phyloP scores from a whole-genome alignment of 2,329 filamentous ascomycete species.

The Fusarium torreyae region DNA sequence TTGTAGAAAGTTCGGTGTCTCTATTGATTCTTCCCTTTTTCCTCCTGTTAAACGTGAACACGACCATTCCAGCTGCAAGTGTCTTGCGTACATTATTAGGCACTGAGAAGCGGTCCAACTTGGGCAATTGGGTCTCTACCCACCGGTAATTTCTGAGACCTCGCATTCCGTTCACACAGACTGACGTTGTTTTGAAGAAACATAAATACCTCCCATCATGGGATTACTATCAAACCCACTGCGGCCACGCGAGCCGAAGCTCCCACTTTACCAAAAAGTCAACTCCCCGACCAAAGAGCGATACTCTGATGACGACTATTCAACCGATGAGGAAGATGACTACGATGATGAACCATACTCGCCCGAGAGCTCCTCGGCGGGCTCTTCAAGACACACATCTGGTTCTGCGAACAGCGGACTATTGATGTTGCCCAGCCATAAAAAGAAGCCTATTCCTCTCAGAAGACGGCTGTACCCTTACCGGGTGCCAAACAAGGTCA shows the following conservation, averaged over 20 bases:
- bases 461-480: slow-evolving; percentile 62
- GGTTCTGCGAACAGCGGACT: slow-evolving; percentile 60
- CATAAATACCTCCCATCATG: slow-evolving; percentile 57
- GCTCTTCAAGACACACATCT: slow-evolving; percentile 69
- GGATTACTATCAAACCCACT: slow-evolving; percentile 65
- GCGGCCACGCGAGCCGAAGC: slow-evolving; percentile 62
- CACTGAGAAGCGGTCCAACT: slow-evolving; percentile 24
- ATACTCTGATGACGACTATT: slow-evolving; percentile 65
- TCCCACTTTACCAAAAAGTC: slow-evolving; percentile 68
- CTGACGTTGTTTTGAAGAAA: slow-evolving; percentile 24
- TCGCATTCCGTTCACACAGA: slow-evolving; percentile 19
- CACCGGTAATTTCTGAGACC: slow-evolving; percentile 26
- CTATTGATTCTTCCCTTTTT: background rate
- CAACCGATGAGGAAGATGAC: slow-evolving; percentile 63
- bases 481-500: slow-evolving; percentile 79
- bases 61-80: background rate
- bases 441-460: slow-evolving; percentile 38
- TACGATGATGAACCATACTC: slow-evolving; percentile 61
- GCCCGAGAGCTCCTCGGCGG: slow-evolving; percentile 61
- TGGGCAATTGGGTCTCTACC: slow-evolving; percentile 24
- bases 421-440: slow-evolving; percentile 62
- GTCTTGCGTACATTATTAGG: background rate
- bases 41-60: background rate
- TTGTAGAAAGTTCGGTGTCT: background rate
- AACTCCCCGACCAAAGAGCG: slow-evolving; percentile 64